phyloP scores from a whole-genome alignment of 805 yeast species.

The Tetrapisispora taiwanensis region DNA sequence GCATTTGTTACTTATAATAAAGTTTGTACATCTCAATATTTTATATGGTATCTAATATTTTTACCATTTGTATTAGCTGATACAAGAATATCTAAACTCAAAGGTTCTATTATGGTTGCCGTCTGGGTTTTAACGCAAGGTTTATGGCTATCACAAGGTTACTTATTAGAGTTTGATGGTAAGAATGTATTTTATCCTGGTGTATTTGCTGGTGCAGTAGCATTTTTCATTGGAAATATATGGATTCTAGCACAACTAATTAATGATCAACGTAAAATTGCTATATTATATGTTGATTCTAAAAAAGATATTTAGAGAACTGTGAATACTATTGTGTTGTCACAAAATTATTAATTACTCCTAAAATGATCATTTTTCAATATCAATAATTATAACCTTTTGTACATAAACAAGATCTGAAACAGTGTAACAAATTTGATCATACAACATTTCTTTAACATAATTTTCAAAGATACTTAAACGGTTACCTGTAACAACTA shows the following conservation, averaged over 20 bases:
- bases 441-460: too few species aligned
- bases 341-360: too few species aligned
- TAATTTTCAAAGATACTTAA: too few species aligned
- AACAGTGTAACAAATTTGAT: too few species aligned
- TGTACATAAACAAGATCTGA: too few species aligned
- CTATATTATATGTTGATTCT: background rate
- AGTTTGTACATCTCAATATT: constrained; percentile 90
- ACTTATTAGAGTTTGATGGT: constrained; percentile 72
- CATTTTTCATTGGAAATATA: constrained; percentile 54
- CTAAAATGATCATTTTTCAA: too few species aligned
- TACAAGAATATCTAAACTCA: constrained; percentile 30
- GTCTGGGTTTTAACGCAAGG: constrained; percentile 70
- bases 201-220: constrained; percentile 43
- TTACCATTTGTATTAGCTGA: constrained; percentile 60
- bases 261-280: constrained; percentile 23
- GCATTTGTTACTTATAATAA: constrained; percentile 71
- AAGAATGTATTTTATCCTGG: constrained; percentile 49
- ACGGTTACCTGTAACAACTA: too few species aligned
- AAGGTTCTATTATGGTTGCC: constrained; percentile 34
- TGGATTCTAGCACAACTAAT: constrained; percentile 51
- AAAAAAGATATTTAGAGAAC: background rate
- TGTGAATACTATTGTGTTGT: too few species aligned
- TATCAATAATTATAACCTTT: too few species aligned
- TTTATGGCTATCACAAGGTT: constrained; percentile 71
- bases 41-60: constrained; percentile 85